Evolutionary conservation across 495 filamentous ascomycete species (phyloP), one percentile per base, ranked within the genome.

Genomic region (Thermochaetoides thermophila): DNA sequence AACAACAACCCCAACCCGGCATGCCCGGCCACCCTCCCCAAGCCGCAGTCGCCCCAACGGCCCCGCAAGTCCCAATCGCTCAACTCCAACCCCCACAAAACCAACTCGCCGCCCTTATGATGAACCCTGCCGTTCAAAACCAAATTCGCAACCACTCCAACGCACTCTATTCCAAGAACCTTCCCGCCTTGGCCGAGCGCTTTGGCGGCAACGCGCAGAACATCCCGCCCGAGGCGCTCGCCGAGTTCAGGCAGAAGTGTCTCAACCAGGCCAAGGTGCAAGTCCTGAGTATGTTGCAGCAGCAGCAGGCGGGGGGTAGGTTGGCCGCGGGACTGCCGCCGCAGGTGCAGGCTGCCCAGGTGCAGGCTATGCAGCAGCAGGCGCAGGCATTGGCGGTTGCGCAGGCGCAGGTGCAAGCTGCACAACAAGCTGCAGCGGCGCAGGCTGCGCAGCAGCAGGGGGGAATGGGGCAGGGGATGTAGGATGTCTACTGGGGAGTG

Each of bases 121-220:
- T 5, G 12, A 43, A 36, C 15, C 40, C 42, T 9, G 2, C 7
- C 0, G 4, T 49, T 10, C 43, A 52, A 12, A 16, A n/a, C 2
- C 38, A 51, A 31, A 39, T 50, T 6, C 31, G 37, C 13, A 43
- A 45, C 29, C 59, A 54, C 18, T 52, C 60, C 23, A 55, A 59
- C 26, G 40, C 58, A 10, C 50, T 62, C 33, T 63, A 71, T 16
- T 39, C 54, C 6, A 64, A 68, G 31, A 44, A 65, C n/a, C 58
- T 74, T 40, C 53, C 60, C 5, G 49, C 53, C 4, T 53, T 68
- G 23, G 39, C 49, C 16, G 44, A 43, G 10, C 60, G 61, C 18
- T 71, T 27, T 28, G 51, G 50, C 14, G 49, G 16, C 8, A 17
- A 49, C 4, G 43, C 29, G 31, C 46, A 34, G 38, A 56, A 37